Conservation (phyloP, 208 protist species). For the Naegleria fowleri region DNA sequence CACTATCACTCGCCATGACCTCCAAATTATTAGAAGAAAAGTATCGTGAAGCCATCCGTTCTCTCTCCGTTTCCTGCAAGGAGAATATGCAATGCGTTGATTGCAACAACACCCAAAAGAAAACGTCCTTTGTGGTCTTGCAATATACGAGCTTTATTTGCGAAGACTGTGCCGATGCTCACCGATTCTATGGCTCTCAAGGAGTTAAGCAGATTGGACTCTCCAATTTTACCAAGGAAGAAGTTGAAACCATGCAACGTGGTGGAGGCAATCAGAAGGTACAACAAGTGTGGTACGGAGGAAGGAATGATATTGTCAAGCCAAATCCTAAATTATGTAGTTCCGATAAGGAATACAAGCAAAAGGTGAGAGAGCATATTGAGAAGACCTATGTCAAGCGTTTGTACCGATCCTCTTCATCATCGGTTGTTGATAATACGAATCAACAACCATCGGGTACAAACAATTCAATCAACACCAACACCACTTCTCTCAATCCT, state of each 20-base stretch:
- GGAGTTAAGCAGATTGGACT: conserved; percentile 3
- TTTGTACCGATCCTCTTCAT: not conserved
- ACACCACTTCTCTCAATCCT: not conserved
- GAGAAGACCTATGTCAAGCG: not conserved
- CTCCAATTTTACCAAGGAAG: not conserved
- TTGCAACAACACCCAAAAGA: not conserved
- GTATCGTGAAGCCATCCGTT: not conserved
- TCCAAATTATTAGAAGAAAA: not conserved
- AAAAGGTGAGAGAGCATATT: not conserved
- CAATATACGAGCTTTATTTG: not conserved
- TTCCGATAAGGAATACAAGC: not conserved
- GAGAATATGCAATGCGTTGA: not conserved
- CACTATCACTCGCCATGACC: not conserved
- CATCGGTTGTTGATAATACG: not conserved
- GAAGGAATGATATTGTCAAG: not conserved
- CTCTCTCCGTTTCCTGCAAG: not conserved
- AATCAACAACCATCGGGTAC: too few relatives aligned
- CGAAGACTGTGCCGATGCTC: not conserved
- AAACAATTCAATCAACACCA: too few relatives aligned
- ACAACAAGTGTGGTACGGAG: not conserved
- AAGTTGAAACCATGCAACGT: not conserved
- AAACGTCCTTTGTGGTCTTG: not conserved
- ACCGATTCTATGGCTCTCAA: not conserved
- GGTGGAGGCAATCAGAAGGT: not conserved
- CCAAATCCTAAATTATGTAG: not conserved